Evolutionary conservation across 2,329 filamentous ascomycete species (phyloP).

Genomic region (Uncinocarpus reesii): DNA sequence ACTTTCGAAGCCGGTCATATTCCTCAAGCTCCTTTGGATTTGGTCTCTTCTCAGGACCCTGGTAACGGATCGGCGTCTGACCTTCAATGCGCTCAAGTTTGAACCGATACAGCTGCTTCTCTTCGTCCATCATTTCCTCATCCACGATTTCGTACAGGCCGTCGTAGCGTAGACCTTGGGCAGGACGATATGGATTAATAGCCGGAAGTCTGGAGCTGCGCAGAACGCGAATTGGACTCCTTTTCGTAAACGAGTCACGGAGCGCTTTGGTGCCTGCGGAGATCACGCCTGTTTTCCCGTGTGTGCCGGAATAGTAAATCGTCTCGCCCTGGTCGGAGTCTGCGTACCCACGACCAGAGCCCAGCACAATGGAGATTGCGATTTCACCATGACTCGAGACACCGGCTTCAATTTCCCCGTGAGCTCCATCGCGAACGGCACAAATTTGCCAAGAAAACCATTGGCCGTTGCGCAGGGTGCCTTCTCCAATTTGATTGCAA

Average conservation of each 20-base stretch:
- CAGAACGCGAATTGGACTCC: constrained; percentile 42
- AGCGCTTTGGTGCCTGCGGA: constrained; percentile 34
- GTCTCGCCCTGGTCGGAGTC: constrained; percentile 43
- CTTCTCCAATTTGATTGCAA: constrained; percentile 13
- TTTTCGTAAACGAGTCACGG: constrained; percentile 31
- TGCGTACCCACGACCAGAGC: constrained; percentile 31
- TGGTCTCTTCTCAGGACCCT: constrained; percentile 34
- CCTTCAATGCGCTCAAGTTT: constrained; percentile 34
- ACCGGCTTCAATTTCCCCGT: constrained; percentile 21
- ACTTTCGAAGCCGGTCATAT: constrained; percentile 9
- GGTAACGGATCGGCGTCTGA: constrained; percentile 41
- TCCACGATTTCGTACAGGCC: constrained; percentile 44
- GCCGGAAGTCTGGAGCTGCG: constrained; percentile 32
- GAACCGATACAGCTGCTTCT: constrained; percentile 41
- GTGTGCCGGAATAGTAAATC: constrained; percentile 46
- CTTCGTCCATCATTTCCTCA: constrained; percentile 31
- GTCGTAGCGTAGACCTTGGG: constrained; percentile 46
- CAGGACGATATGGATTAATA: constrained; percentile 36
- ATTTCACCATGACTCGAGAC: constrained; percentile 40
- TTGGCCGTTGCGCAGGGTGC: constrained; percentile 22
- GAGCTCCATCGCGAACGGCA: constrained; percentile 23
- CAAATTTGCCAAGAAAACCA: constrained; percentile 20
- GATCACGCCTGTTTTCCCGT: constrained; percentile 24
- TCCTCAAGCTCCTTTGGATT: constrained; percentile 33
- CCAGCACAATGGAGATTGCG: constrained; percentile 48